These are phyloP conservation scores for Porpolomopsis calyptriformis DNA, from an alignment of 768 basidiomycete species.

Conservation along the genomic window DNA sequence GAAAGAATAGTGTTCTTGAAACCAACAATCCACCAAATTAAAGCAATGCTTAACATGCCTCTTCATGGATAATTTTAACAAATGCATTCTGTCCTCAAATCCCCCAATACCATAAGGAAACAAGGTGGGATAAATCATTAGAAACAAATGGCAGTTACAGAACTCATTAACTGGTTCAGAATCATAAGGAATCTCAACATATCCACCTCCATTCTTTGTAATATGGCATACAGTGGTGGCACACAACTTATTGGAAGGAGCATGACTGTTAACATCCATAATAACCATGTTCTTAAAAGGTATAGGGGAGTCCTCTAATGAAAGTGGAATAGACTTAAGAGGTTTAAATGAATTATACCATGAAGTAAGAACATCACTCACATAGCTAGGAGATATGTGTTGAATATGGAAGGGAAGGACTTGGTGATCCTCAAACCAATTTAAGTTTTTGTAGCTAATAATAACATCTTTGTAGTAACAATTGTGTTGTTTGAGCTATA, in stretches of 20 bases:
- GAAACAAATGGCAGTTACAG: constrained; percentile 27
- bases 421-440: constrained; percentile 11
- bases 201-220: constrained; percentile 17
- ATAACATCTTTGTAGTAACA: constrained; percentile 21
- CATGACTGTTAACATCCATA: constrained; percentile 21
- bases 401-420: constrained; percentile 22
- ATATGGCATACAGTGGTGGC: constrained; percentile 27
- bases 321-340: not conserved
- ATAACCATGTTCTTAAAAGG: constrained; percentile 20
- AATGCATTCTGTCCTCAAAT: constrained; percentile 23
- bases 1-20: constrained; percentile 31
- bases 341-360: constrained; percentile 9
- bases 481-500: constrained; percentile 29
- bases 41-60: constrained; percentile 26
- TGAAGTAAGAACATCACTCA: constrained; percentile 9
- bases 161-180: constrained; percentile 25
- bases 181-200: constrained; percentile 23
- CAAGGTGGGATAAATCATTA: constrained; percentile 32
- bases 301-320: not conserved
- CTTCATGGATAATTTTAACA: constrained; percentile 18
- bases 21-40: constrained; percentile 20
- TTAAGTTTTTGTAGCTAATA: constrained; percentile 16
- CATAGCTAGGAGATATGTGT: constrained; percentile 13
- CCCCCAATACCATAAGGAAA: constrained; percentile 36
- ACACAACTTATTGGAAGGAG: constrained; percentile 18